Percentiles rank a stretch among this genome's conserved stretches.
Conservation (phyloP, 78 protist species). For the Dictyostelium capitatum region DNA sequence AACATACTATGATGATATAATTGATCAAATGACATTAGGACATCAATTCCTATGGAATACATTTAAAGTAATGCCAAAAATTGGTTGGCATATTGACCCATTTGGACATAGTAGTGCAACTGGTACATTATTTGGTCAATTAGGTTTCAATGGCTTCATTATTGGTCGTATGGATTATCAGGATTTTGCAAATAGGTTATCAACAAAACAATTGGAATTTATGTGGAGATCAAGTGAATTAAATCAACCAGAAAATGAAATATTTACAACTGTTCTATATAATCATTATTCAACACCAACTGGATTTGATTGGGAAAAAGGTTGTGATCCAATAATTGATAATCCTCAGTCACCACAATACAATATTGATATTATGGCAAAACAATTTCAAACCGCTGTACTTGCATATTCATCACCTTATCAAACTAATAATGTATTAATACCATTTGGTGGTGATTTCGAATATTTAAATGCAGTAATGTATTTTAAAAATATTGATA, state of each 20-base stretch:
- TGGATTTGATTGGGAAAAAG: slow-evolving; percentile 78
- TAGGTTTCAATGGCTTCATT: slow-evolving; percentile 89
- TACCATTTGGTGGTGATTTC: slow-evolving; percentile 91
- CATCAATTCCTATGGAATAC: slow-evolving; percentile 56
- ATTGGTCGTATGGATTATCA: slow-evolving; percentile 93
- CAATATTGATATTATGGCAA: slow-evolving; percentile 12
- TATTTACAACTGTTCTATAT: slow-evolving; percentile 71
- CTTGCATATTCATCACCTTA: slow-evolving; percentile 35
- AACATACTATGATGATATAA: slow-evolving; percentile 84
- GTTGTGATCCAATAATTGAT: slow-evolving; percentile 70
- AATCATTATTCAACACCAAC: slow-evolving; percentile 35
- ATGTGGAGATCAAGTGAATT: slow-evolving; percentile 73
- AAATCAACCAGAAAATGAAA: slow-evolving; percentile 27
- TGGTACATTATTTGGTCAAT: slow-evolving; percentile 65
- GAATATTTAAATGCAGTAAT: slow-evolving; percentile 82
- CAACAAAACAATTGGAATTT: slow-evolving; percentile 61
- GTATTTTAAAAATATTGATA: slow-evolving; percentile 87
- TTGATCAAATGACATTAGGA: slow-evolving; percentile 79
- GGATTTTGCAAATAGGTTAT: slow-evolving; percentile 34
- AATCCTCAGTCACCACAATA: slow-evolving; percentile 16
- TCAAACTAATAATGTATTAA: slow-evolving; percentile 80
- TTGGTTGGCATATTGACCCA: slow-evolving; percentile 90
- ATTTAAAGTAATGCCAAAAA: slow-evolving; percentile 42
- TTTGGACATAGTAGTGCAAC: slow-evolving; percentile 88
- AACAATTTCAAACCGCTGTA: slow-evolving; percentile 43